A percentile compares a stretch with the other conserved stretches of the same genome.
Conservation (phyloP, 2,329 filamentous ascomycete genomes). For the Elsinoe arachidis region DNA sequence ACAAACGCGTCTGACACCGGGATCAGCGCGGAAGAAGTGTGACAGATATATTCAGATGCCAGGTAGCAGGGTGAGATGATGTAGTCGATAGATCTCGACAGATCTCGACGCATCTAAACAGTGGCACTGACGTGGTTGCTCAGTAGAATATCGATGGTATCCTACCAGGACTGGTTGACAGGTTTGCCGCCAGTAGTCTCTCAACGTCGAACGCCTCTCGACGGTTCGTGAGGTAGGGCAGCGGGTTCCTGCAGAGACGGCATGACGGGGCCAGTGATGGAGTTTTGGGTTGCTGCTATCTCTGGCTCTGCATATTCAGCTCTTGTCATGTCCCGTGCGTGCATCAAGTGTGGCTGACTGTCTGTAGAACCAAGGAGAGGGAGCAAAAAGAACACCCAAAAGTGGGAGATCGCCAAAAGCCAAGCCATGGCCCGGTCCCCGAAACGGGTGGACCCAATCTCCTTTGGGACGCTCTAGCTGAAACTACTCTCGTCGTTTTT, state of each 20-base stretch:
- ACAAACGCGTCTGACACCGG: constrained; percentile 9
- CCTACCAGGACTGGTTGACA: constrained; percentile 6
- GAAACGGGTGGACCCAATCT: not conserved
- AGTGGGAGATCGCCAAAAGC: not conserved
- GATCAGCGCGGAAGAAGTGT: not conserved
- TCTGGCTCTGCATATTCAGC: not conserved
- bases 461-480: not conserved
- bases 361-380: not conserved
- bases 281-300: too few relatives aligned
- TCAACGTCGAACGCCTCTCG: constrained; percentile 9
- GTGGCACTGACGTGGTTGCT: constrained; percentile 1
- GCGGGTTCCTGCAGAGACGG: not conserved
- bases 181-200: constrained; percentile 11
- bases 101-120: constrained; percentile 1
- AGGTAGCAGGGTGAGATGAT: not conserved
- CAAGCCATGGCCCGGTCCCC: not conserved
- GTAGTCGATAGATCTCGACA: not conserved
- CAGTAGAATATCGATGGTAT: constrained; percentile 4
- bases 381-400: not conserved
- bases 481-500: not conserved
- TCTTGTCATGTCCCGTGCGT: too few relatives aligned
- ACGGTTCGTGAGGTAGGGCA: not conserved
- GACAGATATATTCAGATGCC: not conserved
- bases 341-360: not conserved
- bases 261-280: not conserved